A percentile compares a stretch with the other conserved stretches of the same genome.
Evolutionary conservation across 148 eudicot genomes (phyloP).

Genomic region (Diospyros kaki): DNA sequence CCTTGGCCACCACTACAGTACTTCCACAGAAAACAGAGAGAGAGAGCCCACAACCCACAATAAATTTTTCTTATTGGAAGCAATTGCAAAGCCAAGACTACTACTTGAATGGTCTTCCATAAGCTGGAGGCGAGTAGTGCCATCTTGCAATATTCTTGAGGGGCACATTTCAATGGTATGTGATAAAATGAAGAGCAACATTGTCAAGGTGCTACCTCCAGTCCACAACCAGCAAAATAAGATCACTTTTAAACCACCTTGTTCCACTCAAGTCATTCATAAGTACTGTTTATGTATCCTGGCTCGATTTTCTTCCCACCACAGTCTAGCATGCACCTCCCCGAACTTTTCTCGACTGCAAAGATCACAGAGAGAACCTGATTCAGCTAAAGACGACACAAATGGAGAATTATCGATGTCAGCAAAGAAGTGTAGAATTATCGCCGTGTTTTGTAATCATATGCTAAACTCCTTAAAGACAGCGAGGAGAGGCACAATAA

Average conservation of each 20-base stretch:
- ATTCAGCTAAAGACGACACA: neutral
- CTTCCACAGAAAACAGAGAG: neutral
- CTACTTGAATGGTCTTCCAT: neutral
- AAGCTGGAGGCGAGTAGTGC: neutral
- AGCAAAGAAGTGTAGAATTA: neutral
- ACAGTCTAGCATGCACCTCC: slow-evolving; percentile 85
- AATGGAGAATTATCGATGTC: neutral
- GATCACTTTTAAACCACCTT: neutral
- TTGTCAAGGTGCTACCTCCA: slow-evolving; percentile 1
- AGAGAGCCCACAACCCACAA: neutral
- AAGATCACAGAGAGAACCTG: neutral
- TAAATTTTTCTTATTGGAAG: neutral
- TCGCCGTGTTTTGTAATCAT: neutral
- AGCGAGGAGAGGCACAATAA: too few species aligned
- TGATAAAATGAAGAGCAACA: neutral
- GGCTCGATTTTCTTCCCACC: slow-evolving; percentile 99
- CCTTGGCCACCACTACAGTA: neutral
- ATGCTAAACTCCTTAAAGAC: too few species aligned
- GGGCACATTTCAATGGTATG: neutral
- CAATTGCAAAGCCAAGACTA: neutral
- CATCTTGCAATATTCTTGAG: neutral
- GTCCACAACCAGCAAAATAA: slow-evolving; percentile 7
- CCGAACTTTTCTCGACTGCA: slow-evolving; percentile 94
- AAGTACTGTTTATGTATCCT: slow-evolving; percentile 84
- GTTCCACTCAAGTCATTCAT: slow-evolving; percentile 22